phyloP scores from a whole-genome alignment of 176 grass and related monocot genomes.

The Miscanthus lutarioriparius region DNA sequence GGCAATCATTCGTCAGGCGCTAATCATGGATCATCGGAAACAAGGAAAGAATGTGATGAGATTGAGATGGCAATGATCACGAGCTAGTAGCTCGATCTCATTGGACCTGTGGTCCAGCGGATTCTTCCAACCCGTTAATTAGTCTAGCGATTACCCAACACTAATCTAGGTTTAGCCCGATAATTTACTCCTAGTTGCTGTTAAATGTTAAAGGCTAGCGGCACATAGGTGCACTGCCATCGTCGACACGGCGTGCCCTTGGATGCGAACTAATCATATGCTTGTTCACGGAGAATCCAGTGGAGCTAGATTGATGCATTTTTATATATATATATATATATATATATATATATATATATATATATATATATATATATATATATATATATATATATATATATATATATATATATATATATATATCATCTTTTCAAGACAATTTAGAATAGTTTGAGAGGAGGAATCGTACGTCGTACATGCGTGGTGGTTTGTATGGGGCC shows the following conservation, averaged over 20 bases:
- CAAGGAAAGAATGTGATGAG: background rate
- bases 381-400: no score
- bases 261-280: constrained; percentile 3
- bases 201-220: constrained; percentile 20
- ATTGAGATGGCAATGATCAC: background rate
- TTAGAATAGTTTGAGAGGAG: background rate
- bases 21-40: constrained; percentile 27
- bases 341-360: no score
- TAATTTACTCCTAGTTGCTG: background rate
- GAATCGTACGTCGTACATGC: constrained; percentile 13
- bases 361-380: no score
- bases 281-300: background rate
- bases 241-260: constrained; percentile 4
- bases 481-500: background rate
- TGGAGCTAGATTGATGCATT: background rate
- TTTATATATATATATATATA: background rate
- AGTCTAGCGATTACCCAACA: constrained; percentile 17
- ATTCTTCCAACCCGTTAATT: constrained; percentile 23
- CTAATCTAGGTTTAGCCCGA: background rate
- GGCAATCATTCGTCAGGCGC: constrained; percentile 13
- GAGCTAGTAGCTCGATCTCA: background rate
- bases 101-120: constrained; percentile 40
- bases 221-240: background rate
- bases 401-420: no score
- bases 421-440: background rate